Conservation (phyloP, 1,284 basidiomycete genomes). For the Ustilago hordei region DNA sequence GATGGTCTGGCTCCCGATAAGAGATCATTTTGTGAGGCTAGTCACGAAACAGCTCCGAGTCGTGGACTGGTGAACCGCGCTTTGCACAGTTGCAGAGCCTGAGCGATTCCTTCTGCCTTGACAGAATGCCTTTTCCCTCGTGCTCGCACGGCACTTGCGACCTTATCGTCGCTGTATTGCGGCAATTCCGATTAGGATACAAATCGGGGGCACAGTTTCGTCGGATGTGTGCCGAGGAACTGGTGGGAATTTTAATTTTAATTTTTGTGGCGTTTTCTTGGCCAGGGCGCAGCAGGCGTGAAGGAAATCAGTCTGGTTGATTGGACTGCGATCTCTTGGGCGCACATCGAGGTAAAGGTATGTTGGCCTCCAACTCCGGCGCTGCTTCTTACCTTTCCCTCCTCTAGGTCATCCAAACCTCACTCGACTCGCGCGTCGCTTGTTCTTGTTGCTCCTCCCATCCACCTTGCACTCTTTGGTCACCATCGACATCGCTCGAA, state of each 20-base stretch:
- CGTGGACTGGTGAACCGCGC: conserved; percentile 4
- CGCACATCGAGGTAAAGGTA: too few relatives aligned
- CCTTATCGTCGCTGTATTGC: neutral
- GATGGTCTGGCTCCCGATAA: too few relatives aligned
- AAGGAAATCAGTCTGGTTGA: neutral
- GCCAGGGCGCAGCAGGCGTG: neutral
- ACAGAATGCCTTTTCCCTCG: too few relatives aligned
- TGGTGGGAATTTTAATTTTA: too few relatives aligned
- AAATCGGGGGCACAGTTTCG: conserved; percentile 7
- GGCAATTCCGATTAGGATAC: neutral
- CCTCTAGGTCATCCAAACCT: conserved; percentile 40
- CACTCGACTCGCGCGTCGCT: conserved; percentile 26
- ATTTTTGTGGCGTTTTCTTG: too few relatives aligned
- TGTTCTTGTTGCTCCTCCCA: conserved; percentile 8
- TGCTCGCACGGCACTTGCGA: neutral
- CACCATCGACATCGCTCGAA: neutral
- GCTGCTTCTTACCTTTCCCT: conserved; percentile 28
- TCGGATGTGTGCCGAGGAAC: neutral
- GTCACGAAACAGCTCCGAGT: too few relatives aligned
- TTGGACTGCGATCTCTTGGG: neutral
- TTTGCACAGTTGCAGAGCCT: neutral
- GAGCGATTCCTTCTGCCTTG: neutral
- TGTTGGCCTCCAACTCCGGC: too few relatives aligned
- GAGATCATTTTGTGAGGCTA: too few relatives aligned
- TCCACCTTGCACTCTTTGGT: neutral